A percentile compares a stretch with the other conserved stretches of the same genome.
Evolutionary conservation across 2,329 filamentous ascomycete species (phyloP).

Genomic region (Venturiaceae sp.): DNA sequence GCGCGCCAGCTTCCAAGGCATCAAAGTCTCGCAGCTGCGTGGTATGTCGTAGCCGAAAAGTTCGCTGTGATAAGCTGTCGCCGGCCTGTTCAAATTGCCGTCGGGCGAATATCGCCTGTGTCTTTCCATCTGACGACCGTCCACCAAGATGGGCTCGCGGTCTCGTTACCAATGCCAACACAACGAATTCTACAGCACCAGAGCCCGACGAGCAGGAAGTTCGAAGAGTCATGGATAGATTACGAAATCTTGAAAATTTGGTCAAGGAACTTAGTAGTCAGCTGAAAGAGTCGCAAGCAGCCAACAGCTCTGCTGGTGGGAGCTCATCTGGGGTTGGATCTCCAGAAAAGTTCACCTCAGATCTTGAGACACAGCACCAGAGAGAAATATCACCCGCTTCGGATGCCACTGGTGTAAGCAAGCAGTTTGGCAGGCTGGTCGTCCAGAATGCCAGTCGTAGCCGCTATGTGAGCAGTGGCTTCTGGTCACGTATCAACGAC

Average conservation of each 20-base stretch:
- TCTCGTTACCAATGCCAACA: constrained; percentile 27
- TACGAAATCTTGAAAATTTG: constrained; percentile 40
- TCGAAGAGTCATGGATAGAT: constrained; percentile 37
- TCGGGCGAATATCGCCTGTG: constrained; percentile 41
- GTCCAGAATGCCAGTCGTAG: constrained; percentile 32
- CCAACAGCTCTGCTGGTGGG: constrained; percentile 14
- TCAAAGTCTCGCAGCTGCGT: constrained; percentile 15
- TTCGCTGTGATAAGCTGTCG: constrained; percentile 46
- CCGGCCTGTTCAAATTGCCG: constrained; percentile 47
- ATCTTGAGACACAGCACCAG: not conserved
- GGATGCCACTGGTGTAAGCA: constrained; percentile 19
- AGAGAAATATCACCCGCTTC: constrained; percentile 3
- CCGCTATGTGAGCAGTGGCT: constrained; percentile 42
- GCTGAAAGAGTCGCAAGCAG: constrained; percentile 32
- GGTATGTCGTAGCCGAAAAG: constrained; percentile 44
- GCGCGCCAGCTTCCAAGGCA: constrained; percentile 3
- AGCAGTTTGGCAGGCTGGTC: constrained; percentile 39
- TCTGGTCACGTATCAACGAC: constrained; percentile 47
- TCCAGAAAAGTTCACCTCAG: constrained; percentile 9
- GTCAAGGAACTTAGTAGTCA: constrained; percentile 41
- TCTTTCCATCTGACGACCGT: constrained; percentile 39
- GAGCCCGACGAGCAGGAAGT: constrained; percentile 19
- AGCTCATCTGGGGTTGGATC: constrained; percentile 14
- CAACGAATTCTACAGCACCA: constrained; percentile 9
- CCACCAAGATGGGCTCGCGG: constrained; percentile 47